Conservation (phyloP, 139 green algal genomes). For the Chlorella ohadii region DNA sequence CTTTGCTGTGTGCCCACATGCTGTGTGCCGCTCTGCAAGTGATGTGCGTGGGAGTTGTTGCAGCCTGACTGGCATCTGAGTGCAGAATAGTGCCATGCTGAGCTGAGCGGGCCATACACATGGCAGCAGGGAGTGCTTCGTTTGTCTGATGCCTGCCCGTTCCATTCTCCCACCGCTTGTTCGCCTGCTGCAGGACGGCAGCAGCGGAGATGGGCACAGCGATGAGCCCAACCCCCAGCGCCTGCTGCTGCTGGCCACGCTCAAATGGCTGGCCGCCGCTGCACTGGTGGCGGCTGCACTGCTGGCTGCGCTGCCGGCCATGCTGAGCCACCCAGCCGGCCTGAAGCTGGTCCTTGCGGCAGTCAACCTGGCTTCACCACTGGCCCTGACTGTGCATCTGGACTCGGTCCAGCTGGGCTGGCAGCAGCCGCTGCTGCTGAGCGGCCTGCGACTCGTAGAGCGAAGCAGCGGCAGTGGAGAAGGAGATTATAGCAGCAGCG, state of each 20-base stretch:
- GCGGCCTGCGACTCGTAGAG: neutral
- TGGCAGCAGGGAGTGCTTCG: no score
- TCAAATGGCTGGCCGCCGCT: neutral
- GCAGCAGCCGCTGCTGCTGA: slow-evolving; percentile 6
- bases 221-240: neutral
- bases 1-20: no score
- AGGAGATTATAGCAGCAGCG: neutral
- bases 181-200: neutral
- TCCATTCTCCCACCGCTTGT: no score
- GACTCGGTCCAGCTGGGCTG: neutral
- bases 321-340: neutral
- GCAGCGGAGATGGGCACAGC: no score
- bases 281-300: neutral
- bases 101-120: no score
- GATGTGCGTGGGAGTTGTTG: no score
- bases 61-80: no score
- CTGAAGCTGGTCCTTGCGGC: neutral
- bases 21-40: no score
- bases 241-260: neutral
- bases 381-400: neutral
- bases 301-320: neutral
- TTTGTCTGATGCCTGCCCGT: no score
- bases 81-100: no score
- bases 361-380: neutral
- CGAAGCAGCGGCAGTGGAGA: slow-evolving; percentile 9